Base-by-base conservation (phyloP, 371 early-diverging fungal species). In the Apophysomyces variabilis region DNA sequence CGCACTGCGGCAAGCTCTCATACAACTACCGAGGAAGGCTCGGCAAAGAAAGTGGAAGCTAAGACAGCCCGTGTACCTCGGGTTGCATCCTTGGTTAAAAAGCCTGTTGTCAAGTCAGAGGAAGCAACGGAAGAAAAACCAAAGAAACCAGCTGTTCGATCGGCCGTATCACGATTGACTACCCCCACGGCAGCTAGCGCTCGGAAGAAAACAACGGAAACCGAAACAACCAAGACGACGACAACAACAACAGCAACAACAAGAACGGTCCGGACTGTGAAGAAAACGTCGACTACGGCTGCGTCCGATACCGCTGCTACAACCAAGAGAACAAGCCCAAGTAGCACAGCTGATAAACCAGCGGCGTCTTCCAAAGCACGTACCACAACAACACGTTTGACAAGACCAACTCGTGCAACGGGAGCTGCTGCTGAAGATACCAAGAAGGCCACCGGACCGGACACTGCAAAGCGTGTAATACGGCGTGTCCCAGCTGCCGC, bases 91-190 rank as follows among this genome's bases (percentile, higher is more conserved):
- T 58, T 67, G 38, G 50, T 64, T 9, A 65, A 54, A 58, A 68
- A 56, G 61, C 14, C 66, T n/a, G 43, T 38, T 36, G 9, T 57
- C 43, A 60, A 67, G 61, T 14, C 37, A 35, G 21, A 21, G 35
- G 57, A 65, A 12, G 57, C 63, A 44, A 64, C 66, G 46, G 66
- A 66, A 44, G 69, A 69, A 47, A 69, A 59, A 54, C 35, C 44
- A 6, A 58, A 35, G 11, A 61, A 61, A 44, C 45, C 61, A 7
- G 41, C 66, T 3, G 58, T 68, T 9, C 58, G 58, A 59, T 68
- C 74, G 32, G 41, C 69, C 26, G 67, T 66, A 21, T 74, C 70
- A 0, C 70, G 70, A n/a, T 58, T 70, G 62, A 70, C 66, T 2
- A 63, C 66, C 38, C 70, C 70, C 14, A 70, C 70, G 13, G 60